These are phyloP conservation scores for Tolypocladium tropicale DNA, from an alignment of 2,329 filamentous ascomycete species.

Conservation along the genomic window DNA sequence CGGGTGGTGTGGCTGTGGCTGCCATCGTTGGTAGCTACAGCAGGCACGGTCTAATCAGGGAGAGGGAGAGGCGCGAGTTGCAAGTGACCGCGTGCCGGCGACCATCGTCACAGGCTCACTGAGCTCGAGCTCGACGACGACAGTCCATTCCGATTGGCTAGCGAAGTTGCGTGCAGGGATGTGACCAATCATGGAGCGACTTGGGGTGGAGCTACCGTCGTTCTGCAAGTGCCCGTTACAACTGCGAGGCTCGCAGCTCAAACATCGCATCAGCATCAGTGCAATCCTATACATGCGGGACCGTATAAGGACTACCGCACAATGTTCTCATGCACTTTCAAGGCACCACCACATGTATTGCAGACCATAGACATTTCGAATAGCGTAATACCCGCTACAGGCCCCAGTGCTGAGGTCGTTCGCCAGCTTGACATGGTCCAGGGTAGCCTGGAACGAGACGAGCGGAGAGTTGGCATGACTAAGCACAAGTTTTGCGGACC, in stretches of 20 bases:
- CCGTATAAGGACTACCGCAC: too few species aligned
- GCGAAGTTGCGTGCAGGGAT: background rate
- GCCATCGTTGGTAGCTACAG: background rate
- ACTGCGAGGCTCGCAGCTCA: too few species aligned
- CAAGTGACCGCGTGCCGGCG: background rate
- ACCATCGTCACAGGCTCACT: background rate
- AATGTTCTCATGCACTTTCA: too few species aligned
- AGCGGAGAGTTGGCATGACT: conserved; percentile 11
- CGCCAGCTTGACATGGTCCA: background rate
- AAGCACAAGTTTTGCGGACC: conserved; percentile 8
- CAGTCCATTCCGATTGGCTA: background rate
- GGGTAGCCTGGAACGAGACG: background rate
- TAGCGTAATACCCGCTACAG: too few species aligned
- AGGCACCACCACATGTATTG: too few species aligned
- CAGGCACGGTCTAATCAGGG: background rate
- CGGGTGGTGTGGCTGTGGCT: background rate
- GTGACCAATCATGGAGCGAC: background rate
- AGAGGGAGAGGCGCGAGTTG: background rate
- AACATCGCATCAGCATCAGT: too few species aligned
- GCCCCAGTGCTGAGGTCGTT: too few species aligned
- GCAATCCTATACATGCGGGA: too few species aligned
- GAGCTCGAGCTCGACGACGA: background rate
- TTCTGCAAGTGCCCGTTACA: too few species aligned
- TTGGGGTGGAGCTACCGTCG: background rate
- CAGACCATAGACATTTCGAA: too few species aligned